Base-by-base conservation (phyloP, 2,329 filamentous ascomycete species). In the Iodosphaeria phyllophila region DNA sequence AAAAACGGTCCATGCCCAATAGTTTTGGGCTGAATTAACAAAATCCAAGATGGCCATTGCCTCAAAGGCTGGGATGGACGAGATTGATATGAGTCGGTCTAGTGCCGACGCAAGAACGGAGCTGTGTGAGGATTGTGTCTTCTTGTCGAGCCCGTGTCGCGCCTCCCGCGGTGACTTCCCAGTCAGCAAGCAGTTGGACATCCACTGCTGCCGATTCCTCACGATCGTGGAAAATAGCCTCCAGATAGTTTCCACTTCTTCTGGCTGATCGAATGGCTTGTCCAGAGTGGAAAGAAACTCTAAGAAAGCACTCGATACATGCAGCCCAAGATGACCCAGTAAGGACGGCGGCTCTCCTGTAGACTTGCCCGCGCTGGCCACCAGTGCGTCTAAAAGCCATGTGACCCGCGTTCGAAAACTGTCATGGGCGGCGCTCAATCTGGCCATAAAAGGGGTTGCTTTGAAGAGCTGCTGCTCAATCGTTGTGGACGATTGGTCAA, bases 1-100 rank as follows among this genome's bases (percentile, higher is more conserved):
- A 28, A 79, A 74, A 28, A 91, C 83, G 2, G 82, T 84, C 80
- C 86, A 92, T 1, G 84, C 77, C 86, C 86, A 95, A 42, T 83
- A 79, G 46, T 92, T 89, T 42, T 93, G 84, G 4, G 86, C 79
- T 3, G 77, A 71, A 3, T 79, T 72, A 18, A 93, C 69, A 44
- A 95, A 95, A 38, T 86, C 74, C 10, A 98, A 59, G 37, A 93
- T 71, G 1, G 77, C 70, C 13, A 83, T 54, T 4, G 74, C 68
- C 32, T 82, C 67, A 17, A 57, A 54, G n/a, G 64, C 59, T 6
- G 74, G 59, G 13, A 84, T 46, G 2, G 64, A 55, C 13, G 64
- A 60, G 31, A 92, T 69, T 8, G 59, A 59, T 11, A 65, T 62
- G 18, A 95, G 56, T 29, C 69, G 63, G 22, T 74, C 64, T 16